These are phyloP conservation scores for Cladobotryum protrusum DNA, from an alignment of 2,329 filamentous ascomycete species.

Conservation along the genomic window DNA sequence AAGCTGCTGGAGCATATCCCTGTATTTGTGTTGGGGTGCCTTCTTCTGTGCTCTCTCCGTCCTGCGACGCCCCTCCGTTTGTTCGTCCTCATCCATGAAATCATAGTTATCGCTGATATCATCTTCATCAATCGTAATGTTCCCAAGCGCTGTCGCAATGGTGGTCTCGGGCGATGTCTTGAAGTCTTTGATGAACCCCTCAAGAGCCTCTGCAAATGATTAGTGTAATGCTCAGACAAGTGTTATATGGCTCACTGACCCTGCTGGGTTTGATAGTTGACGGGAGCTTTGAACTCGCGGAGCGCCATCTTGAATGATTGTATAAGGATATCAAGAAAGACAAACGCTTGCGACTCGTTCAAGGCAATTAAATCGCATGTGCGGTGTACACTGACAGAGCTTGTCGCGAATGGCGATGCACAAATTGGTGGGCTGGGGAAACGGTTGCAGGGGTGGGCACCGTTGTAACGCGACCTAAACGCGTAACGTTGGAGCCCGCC, in stretches of 20 bases:
- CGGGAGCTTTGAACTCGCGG: constrained; percentile 67
- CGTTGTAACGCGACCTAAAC: constrained; percentile 27
- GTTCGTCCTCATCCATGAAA: constrained; percentile 78
- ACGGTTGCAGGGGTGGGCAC: constrained; percentile 17
- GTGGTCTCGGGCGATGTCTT: constrained; percentile 69
- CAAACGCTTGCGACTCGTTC: constrained; percentile 12
- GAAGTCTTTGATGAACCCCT: constrained; percentile 82
- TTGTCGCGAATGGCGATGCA: constrained; percentile 16
- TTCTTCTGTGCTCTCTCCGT: constrained; percentile 43
- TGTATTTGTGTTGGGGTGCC: constrained; percentile 76
- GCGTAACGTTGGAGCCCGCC: constrained; percentile 22
- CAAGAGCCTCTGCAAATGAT: constrained; percentile 60
- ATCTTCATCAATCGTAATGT: constrained; percentile 81
- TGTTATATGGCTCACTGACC: constrained; percentile 51
- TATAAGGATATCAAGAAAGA: constrained; percentile 15
- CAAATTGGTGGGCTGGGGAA: constrained; percentile 28
- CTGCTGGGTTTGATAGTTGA: constrained; percentile 85
- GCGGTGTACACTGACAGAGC: background rate
- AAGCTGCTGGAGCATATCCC: constrained; percentile 77
- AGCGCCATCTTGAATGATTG: constrained; percentile 64
- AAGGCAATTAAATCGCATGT: background rate
- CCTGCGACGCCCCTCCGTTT: constrained; percentile 45
- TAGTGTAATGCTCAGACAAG: constrained; percentile 18
- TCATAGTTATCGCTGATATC: constrained; percentile 86
- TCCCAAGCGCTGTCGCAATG: constrained; percentile 74